These are phyloP conservation scores for Maudiozyma serrabonitensis DNA, from an alignment of 805 yeast genomes.

Conservation along the genomic window DNA sequence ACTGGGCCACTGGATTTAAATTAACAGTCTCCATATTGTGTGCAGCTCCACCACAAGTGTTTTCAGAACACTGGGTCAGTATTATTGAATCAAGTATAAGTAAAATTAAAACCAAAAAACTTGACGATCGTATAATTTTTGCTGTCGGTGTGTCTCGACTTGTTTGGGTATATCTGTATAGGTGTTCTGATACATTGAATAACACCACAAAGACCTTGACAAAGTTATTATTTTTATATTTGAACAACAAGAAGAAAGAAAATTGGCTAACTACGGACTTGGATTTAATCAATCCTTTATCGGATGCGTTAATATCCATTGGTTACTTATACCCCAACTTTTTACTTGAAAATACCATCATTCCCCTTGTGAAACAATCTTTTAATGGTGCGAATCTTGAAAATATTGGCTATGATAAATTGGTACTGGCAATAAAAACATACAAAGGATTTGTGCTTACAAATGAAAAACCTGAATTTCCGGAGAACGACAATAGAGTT, in stretches of 20 bases:
- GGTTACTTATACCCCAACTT: constrained; percentile 75
- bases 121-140: constrained; percentile 41
- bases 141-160: constrained; percentile 63
- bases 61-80: constrained; percentile 60
- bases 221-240: constrained; percentile 43
- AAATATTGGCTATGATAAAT: constrained; percentile 54
- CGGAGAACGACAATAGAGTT: constrained; percentile 34
- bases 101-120: constrained; percentile 55
- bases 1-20: constrained; percentile 61
- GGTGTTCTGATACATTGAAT: constrained; percentile 83
- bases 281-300: constrained; percentile 51
- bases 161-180: constrained; percentile 80
- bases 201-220: constrained; percentile 76
- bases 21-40: constrained; percentile 65
- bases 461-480: constrained; percentile 63
- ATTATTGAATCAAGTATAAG: constrained; percentile 54
- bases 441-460: constrained; percentile 66
- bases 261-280: constrained; percentile 68
- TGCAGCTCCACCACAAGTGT: constrained; percentile 71
- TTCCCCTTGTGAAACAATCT: constrained; percentile 55
- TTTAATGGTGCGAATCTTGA: constrained; percentile 55
- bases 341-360: constrained; percentile 65
- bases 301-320: constrained; percentile 64
- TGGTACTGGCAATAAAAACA: constrained; percentile 59
- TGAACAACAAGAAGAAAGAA: constrained; percentile 52